Percentiles rank a stretch among this genome's conserved stretches.
Evolutionary conservation across 2,329 filamentous ascomycete species (phyloP).

Genomic region (Pseudocercospora fijiensis): DNA sequence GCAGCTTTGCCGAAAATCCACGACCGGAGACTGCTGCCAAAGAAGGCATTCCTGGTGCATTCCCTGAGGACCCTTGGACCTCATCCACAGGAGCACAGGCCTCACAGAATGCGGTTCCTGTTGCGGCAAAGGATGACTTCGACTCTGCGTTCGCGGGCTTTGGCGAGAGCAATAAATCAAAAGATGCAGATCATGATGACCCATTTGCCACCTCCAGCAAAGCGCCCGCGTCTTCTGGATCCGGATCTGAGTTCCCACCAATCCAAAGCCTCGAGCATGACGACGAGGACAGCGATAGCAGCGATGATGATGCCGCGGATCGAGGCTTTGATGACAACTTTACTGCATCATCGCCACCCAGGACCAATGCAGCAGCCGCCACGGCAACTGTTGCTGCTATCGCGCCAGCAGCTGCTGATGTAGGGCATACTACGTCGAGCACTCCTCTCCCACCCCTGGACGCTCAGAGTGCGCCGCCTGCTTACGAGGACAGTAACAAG

Average conservation of each 20-base stretch:
- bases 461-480: constrained; percentile 59
- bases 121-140: constrained; percentile 63
- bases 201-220: constrained; percentile 50
- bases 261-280: constrained; percentile 82
- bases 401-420: constrained; percentile 8
- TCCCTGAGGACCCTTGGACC: constrained; percentile 48
- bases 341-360: constrained; percentile 57
- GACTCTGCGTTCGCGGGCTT: constrained; percentile 83
- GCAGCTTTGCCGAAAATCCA: constrained; percentile 23
- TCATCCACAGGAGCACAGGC: constrained; percentile 38
- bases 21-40: constrained; percentile 21
- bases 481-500: constrained; percentile 50
- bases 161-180: constrained; percentile 39
- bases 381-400: constrained; percentile 2
- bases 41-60: constrained; percentile 50
- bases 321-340: constrained; percentile 92
- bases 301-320: constrained; percentile 57
- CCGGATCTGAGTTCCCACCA: constrained; percentile 74
- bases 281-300: constrained; percentile 77
- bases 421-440: constrained; percentile 2
- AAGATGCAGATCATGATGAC: constrained; percentile 30
- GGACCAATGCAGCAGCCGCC: constrained; percentile 13
- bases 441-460: constrained; percentile 52
- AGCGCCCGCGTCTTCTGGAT: constrained; percentile 35
- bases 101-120: constrained; percentile 45